Percentiles rank a stretch among this genome's conserved stretches.
Conservation (phyloP, 352 stramenopile genomes). For the Nothophytophthora sp. region DNA sequence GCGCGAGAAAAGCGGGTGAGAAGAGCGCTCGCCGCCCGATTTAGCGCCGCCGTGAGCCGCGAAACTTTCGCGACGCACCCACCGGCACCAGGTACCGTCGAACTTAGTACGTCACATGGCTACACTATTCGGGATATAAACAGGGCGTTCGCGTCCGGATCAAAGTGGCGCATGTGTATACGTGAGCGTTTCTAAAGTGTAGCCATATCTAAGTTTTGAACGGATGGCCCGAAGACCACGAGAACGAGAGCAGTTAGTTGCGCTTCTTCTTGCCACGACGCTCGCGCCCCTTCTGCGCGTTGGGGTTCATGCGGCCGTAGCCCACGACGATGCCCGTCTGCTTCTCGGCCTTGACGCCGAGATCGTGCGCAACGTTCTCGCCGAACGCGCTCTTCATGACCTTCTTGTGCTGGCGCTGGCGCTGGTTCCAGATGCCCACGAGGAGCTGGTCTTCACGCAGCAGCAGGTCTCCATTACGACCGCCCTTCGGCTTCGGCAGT, state of each 20-base stretch:
- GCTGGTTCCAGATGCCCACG: conserved; percentile 96
- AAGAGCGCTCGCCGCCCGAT: conserved; percentile 3
- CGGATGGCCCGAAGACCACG: conserved; percentile 1
- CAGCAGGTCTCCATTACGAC: conserved; percentile 94
- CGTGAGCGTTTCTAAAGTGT: conserved; percentile 9
- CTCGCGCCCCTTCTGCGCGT: conserved; percentile 95
- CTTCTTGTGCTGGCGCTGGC: conserved; percentile 91
- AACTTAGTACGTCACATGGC: no score
- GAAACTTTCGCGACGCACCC: no score
- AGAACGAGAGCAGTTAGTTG: conserved; percentile 44
- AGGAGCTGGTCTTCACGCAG: conserved; percentile 98
- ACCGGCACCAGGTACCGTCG: no score
- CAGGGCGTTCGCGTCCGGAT: no score
- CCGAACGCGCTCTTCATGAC: conserved; percentile 94
- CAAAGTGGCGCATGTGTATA: no score
- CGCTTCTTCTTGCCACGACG: conserved; percentile 97
- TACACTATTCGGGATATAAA: background rate
- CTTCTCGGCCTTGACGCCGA: conserved; percentile 93
- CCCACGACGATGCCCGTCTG: conserved; percentile 91
- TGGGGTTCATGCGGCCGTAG: conserved; percentile 96
- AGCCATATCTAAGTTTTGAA: conserved; percentile 24
- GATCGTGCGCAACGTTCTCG: conserved; percentile 92
- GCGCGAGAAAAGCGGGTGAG: background rate
- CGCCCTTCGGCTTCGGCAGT: conserved; percentile 95
- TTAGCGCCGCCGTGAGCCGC: no score